Base-by-base conservation (phyloP, 1,139 yeast species). In the Pichia sp. region DNA sequence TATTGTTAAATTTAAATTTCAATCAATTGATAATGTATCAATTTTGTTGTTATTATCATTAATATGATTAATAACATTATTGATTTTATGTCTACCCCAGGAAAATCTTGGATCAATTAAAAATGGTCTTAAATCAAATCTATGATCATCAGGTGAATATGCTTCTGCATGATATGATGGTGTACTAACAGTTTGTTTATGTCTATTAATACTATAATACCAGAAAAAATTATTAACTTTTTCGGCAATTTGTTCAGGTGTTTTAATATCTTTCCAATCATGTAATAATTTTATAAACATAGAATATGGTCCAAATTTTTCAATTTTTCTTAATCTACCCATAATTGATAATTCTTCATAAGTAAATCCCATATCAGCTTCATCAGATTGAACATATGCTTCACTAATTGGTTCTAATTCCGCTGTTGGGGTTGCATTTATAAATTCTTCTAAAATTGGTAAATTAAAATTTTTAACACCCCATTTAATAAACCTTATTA, bases 131-230 rank as follows among this genome's bases (percentile, higher is more conserved):
- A 94, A 73, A 65, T 92, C 99, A 65, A 86, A 92, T 60, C 99
- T 77, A 66, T 92, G 92, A 65, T 92, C 99, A 66, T 92, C 99
- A 1, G 98, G 97, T 1, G 97, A 88, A 64, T 94, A 92, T 62
- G 87, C 95, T 64, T 92, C 99, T 0, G 98, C 98, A 60, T 92
- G 98, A 62, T 92, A 94, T 29, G 95, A 79, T 11, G 99, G 99
- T 0, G 99, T 92, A 67, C 90, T 75, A 25, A 94, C 90, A 0
- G 98, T 92, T 83, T 88, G 94, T 68, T 92, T 92, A 68, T 92
- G 99, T 61, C 99, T 81, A 66, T 92, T 92, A 50, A 92, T 78
- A 6, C 97, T 96, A 66, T 92, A 92, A 63, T 78, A 92, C 72
- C 86, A 90, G 75, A 87, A 92, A 67, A 92, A 92, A 50, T 82